Conservation (phyloP, 768 basidiomycete species). For the Panaeolus cyanescens region DNA sequence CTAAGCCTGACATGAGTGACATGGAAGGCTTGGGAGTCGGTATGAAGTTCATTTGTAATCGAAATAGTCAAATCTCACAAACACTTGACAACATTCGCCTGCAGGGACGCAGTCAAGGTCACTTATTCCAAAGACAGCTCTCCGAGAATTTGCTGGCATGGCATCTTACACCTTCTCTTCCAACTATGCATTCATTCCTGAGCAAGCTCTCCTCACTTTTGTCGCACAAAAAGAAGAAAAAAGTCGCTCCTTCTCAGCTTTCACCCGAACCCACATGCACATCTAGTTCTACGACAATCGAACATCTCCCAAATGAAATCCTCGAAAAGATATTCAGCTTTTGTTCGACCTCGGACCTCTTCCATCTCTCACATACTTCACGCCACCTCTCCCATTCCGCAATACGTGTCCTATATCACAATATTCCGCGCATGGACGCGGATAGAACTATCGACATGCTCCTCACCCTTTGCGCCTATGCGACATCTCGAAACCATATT, state of each 20-base stretch:
- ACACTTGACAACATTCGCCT: constrained; percentile 2
- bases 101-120: not conserved
- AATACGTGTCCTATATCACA: constrained; percentile 1
- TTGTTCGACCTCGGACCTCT: not conserved
- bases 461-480: not conserved
- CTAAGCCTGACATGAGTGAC: not conserved
- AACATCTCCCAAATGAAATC: constrained; percentile 3
- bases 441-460: not conserved
- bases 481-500: not conserved
- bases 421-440: not conserved
- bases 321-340: not conserved
- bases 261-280: not conserved
- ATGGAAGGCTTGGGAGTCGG: not conserved
- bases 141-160: not conserved
- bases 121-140: not conserved
- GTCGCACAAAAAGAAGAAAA: not conserved
- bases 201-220: not conserved
- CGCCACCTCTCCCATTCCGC: not conserved
- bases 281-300: not conserved
- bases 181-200: not conserved
- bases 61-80: not conserved
- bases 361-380: not conserved
- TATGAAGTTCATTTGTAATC: not conserved
- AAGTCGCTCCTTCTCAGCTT: not conserved
- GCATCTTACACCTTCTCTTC: not conserved